Evolutionary conservation across 352 stramenopile genomes (phyloP), one percentile per base, ranked within the genome.

Genomic region (Phytopythium litorale): DNA sequence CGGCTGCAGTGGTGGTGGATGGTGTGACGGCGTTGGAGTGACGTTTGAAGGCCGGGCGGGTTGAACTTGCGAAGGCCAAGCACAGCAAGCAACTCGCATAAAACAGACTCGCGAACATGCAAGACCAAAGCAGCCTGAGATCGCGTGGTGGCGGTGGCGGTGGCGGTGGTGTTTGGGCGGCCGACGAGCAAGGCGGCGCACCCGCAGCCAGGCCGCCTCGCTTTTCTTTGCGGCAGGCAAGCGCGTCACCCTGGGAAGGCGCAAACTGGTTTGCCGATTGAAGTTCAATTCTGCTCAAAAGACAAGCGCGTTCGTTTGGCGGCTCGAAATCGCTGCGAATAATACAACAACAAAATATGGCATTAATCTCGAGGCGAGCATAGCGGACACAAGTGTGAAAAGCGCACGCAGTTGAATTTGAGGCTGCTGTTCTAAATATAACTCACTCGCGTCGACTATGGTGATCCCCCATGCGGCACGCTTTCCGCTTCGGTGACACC

Each of bases 91-190:
- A n/a, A 48, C n/a, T 16, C 49, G 38, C 54, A 60, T 38, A 60
- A 60, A 60, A 35, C 54, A 52, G 37, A 8, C 52, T 15, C 35
- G 15, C 21, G 18, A 18, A 12, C 30, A 16, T 19, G 32, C 23
- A 33, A 21, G 52, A 9, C 28, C 55, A 60, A 60, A 60, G 55
- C 55, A 60, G 25, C 38, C 55, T 60, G 55, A 60, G 55, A 60
- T 60, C 55, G 55, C 37, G 37, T 49, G 52, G 32, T 49, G 16
- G 7, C 35, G n/a, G n/a, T 18, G 15, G 18, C 18, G 45, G 45
- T 51, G n/a, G n/a, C 5, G 15, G 18, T 30, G 45, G 45, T 51
- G 45, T 51, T 51, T 51, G 45, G 45, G 45, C 11, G 12, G 7
- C 28, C 11, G 12, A 32, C 28, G 28, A 8, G 42, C 19, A 45